Evolutionary conservation across 2,329 filamentous ascomycete genomes (phyloP), one percentile per base, ranked within the genome.

Genomic region (Endoconidiophora laricicola): DNA sequence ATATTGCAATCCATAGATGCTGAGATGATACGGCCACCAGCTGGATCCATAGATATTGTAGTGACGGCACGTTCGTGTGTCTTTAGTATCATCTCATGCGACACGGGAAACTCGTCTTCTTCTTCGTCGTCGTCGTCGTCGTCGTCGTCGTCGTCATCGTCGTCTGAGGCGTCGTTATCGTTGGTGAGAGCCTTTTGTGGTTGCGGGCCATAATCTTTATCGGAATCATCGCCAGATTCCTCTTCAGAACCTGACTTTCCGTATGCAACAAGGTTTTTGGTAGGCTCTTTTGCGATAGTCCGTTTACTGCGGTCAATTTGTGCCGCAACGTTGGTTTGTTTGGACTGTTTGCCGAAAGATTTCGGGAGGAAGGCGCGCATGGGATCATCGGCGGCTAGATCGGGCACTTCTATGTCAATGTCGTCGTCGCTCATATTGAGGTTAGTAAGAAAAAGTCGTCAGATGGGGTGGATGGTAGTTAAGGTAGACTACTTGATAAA

Each of bases 11-110:
- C 91, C 54, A 82, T 83, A 4, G 88, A 95, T 20, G 84, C 88
- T n/a, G 86, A 91, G 44, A 90, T 79, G 61, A 98, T 69, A 58
- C 91, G 78, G 44, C 81, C 81, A 9, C 91, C 91, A 0, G 87
- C 79, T 0, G 85, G 80, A 65, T 98, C 91, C 44, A 94, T 71
- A 2, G 88, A 81, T 51, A 87, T 73, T 0, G 84, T 81, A 5
- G 90, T 95, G 40, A 96, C 78, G 4, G 88, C 79, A 54, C 85
- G 81, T 36, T 91, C 84, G 62, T 98, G 91, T 12, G 90, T 94
- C 66, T 93, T 94, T 61, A 96, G 72, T 24, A 94, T 70, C 62
- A 98, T 75, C 65, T 95, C 88, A 62, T 98, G 91, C 4, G 91
- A 93, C 10, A 93, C 79, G 1, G 91, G 91, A 56, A 81, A 95